These are phyloP conservation scores for Pythium sp. DNA, from an alignment of 352 stramenopile species.

Conservation along the genomic window DNA sequence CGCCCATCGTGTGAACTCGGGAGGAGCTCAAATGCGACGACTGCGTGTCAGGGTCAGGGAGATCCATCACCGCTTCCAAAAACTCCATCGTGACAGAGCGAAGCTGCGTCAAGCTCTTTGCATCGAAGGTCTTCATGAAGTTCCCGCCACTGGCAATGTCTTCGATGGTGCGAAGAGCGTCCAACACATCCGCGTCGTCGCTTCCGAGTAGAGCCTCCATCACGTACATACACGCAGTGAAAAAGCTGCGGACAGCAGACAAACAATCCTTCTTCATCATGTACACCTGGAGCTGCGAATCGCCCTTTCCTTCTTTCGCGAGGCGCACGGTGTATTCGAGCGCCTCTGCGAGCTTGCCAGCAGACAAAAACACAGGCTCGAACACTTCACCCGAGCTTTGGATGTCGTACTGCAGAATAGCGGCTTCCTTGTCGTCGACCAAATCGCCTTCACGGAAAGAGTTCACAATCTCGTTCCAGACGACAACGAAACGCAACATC, in stretches of 20 bases:
- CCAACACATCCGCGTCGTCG: constrained; percentile 61
- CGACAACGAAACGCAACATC: constrained; percentile 78
- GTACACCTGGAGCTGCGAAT: constrained; percentile 61
- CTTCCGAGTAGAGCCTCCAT: constrained; percentile 63
- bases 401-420: constrained; percentile 74
- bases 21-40: constrained; percentile 47
- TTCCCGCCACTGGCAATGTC: constrained; percentile 49
- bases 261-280: constrained; percentile 72
- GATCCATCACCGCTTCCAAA: constrained; percentile 68
- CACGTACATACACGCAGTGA: constrained; percentile 73
- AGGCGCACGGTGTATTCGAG: constrained; percentile 60
- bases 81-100: constrained; percentile 66
- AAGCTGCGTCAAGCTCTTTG: constrained; percentile 46
- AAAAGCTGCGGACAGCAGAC: constrained; percentile 69
- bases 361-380: constrained; percentile 76
- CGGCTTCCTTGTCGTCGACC: constrained; percentile 72
- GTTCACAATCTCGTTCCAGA: constrained; percentile 82
- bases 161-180: constrained; percentile 64
- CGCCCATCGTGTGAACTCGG: constrained; percentile 66
- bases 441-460: constrained; percentile 73
- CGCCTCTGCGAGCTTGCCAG: constrained; percentile 64
- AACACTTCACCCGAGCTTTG: constrained; percentile 70
- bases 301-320: constrained; percentile 62
- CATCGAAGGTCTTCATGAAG: constrained; percentile 71
- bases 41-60: constrained; percentile 57